These are phyloP conservation scores for Pseudozyma sp. DNA, from an alignment of 1,284 basidiomycete genomes.

Conservation along the genomic window DNA sequence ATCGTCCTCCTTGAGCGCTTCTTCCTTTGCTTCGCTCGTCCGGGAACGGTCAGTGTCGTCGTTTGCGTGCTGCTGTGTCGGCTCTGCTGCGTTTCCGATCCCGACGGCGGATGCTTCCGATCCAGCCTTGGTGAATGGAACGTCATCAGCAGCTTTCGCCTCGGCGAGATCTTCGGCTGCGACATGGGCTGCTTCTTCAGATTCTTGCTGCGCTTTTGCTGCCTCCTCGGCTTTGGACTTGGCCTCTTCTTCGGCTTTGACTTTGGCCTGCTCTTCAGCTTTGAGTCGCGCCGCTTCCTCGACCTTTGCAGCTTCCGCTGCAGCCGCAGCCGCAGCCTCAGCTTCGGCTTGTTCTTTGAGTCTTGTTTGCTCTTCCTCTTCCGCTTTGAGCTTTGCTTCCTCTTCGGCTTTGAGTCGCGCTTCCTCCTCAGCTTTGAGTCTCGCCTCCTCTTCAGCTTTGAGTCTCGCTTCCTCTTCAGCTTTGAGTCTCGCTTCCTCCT, in stretches of 20 bases:
- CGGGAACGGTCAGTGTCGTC: background rate
- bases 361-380: background rate
- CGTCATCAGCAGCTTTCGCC: background rate
- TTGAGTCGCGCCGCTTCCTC: constrained; percentile 5
- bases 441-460: constrained; percentile 2
- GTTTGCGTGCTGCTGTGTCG: background rate
- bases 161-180: constrained; percentile 6
- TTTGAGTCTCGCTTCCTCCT: constrained; percentile 2
- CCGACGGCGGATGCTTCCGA: background rate
- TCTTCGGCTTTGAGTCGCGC: background rate
- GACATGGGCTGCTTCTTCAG: constrained; percentile 1
- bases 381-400: constrained; percentile 4
- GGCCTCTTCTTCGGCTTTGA: constrained; percentile 1
- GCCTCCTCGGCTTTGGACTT: background rate
- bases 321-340: constrained; percentile 1
- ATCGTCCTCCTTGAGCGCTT: background rate
- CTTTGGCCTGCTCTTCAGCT: constrained; percentile 4
- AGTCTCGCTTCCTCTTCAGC: constrained; percentile 6
- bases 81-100: background rate
- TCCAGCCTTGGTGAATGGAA: background rate
- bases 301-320: background rate
- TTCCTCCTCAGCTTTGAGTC: too few relatives aligned
- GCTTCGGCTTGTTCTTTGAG: background rate
- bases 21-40: background rate
- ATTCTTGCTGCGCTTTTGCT: background rate